Base-by-base conservation (phyloP, 768 basidiomycete species). In the Dioszegia crocea region DNA sequence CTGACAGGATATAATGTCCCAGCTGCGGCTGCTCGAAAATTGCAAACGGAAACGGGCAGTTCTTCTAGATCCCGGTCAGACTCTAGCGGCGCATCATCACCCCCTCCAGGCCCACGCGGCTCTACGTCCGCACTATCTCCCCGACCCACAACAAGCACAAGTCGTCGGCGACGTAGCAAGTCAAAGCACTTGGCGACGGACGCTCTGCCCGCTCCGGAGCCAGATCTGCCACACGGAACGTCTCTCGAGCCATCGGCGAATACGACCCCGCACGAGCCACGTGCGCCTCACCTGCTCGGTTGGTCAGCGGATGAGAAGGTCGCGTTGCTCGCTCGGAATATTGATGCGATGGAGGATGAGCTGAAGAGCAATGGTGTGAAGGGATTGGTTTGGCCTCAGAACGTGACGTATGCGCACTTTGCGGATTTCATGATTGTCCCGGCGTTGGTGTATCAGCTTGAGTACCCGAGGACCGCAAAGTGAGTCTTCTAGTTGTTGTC, bases 391-490 rank as follows among this genome's bases (percentile, higher is more conserved):
- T 99, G 89, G 84, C 93, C 93, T 0, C 81, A 85, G 46, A 97
- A 92, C 73, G 82, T 98, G 61, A 86, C 86, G 0, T 82, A 84
- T 71, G 83, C 81, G 68, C 87, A 91, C 76, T 98, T 92, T 72
- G 83, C 83, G 27, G 83, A 87, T 38, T 99, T 93, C 77, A 84
- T 89, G 78, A 78, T 93, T 38, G 85, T 89, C 45, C 96, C 96
- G 14, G 91, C 91, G 0, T 81, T 99, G 41, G 92, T 97, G 6
- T 99, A 99, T 71, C 92, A 98, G 75, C 80, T 98, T 31, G 93
- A 97, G 77, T 99, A 93, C 76, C 94, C 94, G 10, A 80, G 94
- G 50, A 97, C 94, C 10, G 85, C 88, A 30, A 79, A 82, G 89
- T 89, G 69, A 49, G 83, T 78, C 27, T 39, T 2, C 24, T 19